These are phyloP conservation scores for Lentinula detonsa DNA, from an alignment of 768 basidiomycete species.

Conservation along the genomic window DNA sequence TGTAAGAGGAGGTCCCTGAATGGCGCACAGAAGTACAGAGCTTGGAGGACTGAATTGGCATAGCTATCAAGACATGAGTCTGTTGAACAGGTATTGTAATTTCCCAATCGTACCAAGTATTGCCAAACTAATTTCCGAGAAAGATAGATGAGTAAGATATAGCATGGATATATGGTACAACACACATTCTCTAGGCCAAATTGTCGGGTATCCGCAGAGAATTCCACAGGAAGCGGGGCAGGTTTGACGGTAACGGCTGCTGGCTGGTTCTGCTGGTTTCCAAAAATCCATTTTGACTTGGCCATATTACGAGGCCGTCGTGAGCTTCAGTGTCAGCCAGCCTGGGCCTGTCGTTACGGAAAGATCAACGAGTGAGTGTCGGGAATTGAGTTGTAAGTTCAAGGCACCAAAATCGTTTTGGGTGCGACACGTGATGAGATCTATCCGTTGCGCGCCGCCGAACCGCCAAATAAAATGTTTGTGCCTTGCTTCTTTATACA, in stretches of 20 bases:
- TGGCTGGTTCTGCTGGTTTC: constrained; percentile 14
- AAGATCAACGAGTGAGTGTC: neutral
- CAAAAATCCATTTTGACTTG: constrained; percentile 35
- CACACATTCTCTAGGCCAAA: constrained; percentile 97
- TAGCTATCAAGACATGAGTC: constrained; percentile 50
- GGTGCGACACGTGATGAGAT: neutral
- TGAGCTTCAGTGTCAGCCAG: neutral
- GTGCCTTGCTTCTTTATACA: neutral
- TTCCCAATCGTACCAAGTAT: constrained; percentile 66
- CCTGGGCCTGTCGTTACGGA: neutral
- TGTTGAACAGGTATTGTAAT: neutral
- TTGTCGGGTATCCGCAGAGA: constrained; percentile 72
- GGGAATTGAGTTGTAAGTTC: constrained; percentile 2
- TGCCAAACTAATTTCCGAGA: constrained; percentile 69
- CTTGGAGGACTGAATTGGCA: constrained; percentile 97
- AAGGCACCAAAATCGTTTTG: neutral
- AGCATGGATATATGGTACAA: constrained; percentile 13
- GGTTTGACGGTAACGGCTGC: constrained; percentile 19
- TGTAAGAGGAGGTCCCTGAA: constrained; percentile 90
- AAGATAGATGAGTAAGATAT: constrained; percentile 8
- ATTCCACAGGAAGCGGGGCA: constrained; percentile 27
- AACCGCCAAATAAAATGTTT: neutral
- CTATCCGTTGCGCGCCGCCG: neutral
- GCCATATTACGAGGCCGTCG: constrained; percentile 20
- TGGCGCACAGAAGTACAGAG: constrained; percentile 91